phyloP scores from a whole-genome alignment of 192 early-diverging fungal genomes.

The Lobulomyces angularis region DNA sequence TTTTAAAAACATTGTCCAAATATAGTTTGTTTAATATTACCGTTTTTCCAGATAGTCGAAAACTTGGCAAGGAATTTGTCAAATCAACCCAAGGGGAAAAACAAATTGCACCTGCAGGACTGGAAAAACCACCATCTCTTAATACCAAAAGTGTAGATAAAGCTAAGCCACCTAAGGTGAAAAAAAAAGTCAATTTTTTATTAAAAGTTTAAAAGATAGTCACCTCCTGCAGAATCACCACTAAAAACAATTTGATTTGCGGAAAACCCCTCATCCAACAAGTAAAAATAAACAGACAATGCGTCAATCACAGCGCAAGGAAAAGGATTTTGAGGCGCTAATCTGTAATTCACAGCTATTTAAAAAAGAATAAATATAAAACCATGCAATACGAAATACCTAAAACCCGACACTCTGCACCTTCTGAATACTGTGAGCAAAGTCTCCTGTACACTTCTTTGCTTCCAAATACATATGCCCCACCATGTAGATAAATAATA shows the following conservation, averaged over 20 bases:
- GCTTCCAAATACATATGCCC: no score
- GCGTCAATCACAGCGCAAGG: conserved; percentile 7
- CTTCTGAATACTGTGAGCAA: no score
- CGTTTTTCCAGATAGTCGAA: no score
- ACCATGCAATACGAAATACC: no score
- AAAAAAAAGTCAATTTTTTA: no score
- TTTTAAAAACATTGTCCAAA: no score
- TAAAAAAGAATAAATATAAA: no score
- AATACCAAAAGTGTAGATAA: conserved; percentile 1
- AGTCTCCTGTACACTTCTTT: no score
- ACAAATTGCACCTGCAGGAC: conserved; percentile 4
- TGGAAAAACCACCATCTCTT: conserved; percentile 3
- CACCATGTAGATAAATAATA: neutral
- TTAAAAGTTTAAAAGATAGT: no score
- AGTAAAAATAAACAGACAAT: conserved; percentile 8
- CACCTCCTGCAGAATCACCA: conserved; percentile 10
- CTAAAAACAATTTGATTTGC: conserved; percentile 4
- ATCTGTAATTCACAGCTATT: conserved; percentile 8
- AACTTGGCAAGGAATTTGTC: no score
- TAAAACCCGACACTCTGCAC: no score
- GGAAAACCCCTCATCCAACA: conserved; percentile 1
- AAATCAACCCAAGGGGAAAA: conserved; percentile 6
- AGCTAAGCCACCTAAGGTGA: neutral
- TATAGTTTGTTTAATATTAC: no score
- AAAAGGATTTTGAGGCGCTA: conserved; percentile 7